phyloP scores from a whole-genome alignment of 2,329 filamentous ascomycete genomes.

The Dendrostoma leiphaemia region DNA sequence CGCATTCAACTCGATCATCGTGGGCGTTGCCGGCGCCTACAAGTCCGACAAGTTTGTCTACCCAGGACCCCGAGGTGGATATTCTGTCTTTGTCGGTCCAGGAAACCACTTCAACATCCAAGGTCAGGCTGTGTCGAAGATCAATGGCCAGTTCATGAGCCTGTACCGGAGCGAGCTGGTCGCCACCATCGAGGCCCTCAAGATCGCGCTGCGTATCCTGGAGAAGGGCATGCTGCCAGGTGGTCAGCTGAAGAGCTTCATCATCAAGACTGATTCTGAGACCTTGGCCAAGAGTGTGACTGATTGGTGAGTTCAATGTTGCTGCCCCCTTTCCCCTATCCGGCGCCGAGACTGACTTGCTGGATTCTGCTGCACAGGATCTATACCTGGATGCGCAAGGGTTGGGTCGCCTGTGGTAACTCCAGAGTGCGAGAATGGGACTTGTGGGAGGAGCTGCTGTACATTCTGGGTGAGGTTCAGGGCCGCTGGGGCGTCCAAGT shows the following conservation, averaged over 20 bases:
- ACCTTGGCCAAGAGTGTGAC: neutral
- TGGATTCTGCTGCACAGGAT: neutral
- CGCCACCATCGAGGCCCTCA: neutral
- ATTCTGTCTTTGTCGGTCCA: conserved; percentile 3
- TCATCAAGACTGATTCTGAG: conserved; percentile 11
- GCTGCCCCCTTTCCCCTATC: no score
- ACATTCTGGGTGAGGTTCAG: neutral
- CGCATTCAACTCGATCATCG: conserved; percentile 1
- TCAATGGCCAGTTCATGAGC: neutral
- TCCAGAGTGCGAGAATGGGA: conserved; percentile 1
- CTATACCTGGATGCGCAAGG: neutral
- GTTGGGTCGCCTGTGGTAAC: neutral
- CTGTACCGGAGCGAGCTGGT: neutral
- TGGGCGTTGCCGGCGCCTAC: conserved; percentile 2
- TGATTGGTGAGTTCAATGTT: neutral
- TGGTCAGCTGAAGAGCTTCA: neutral
- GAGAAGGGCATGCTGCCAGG: neutral
- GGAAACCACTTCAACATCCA: neutral
- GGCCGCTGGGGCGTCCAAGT: neutral
- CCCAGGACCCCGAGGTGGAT: conserved; percentile 2
- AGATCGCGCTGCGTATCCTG: neutral
- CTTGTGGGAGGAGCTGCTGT: neutral
- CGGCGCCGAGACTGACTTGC: neutral
- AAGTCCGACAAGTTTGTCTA: conserved; percentile 5
- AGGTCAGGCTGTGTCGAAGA: neutral